phyloP scores from a whole-genome alignment of 2,329 filamentous ascomycete genomes.

The Periconia macrospinosa region DNA sequence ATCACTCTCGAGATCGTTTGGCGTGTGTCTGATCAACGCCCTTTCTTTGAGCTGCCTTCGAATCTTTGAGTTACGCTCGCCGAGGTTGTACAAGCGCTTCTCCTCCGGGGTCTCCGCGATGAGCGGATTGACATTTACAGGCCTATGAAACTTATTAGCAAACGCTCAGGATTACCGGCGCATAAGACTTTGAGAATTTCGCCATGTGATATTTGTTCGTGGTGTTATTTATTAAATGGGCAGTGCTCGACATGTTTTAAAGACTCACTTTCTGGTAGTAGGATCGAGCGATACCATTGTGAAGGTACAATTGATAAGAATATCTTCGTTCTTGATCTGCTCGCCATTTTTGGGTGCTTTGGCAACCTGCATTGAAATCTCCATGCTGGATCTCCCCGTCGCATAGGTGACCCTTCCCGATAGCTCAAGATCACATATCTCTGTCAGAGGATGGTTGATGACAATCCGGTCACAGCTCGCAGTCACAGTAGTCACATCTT shows the following conservation, averaged over 20 bases:
- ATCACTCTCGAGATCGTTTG: conserved; percentile 70
- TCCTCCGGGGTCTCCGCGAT: conserved; percentile 67
- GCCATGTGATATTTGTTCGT: neutral
- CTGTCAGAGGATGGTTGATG: conserved; percentile 71
- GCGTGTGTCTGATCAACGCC: conserved; percentile 66
- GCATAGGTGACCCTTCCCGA: conserved; percentile 71
- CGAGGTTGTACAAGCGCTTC: conserved; percentile 62
- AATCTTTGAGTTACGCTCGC: conserved; percentile 66
- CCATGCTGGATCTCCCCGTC: conserved; percentile 71
- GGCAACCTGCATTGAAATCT: conserved; percentile 73
- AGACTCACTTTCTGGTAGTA: conserved; percentile 60
- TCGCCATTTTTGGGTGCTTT: conserved; percentile 65
- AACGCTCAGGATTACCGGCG: neutral
- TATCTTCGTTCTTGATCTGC: conserved; percentile 58
- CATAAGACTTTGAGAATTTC: neutral
- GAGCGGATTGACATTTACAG: conserved; percentile 64
- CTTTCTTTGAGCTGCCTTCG: conserved; percentile 65
- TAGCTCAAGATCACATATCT: conserved; percentile 77
- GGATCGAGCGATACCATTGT: conserved; percentile 78
- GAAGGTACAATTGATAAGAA: conserved; percentile 72
- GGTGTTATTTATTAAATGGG: neutral
- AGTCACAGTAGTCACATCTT: conserved; percentile 64
- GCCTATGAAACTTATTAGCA: conserved; percentile 40
- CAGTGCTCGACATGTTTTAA: no score
- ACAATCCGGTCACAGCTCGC: conserved; percentile 66